A percentile compares a stretch with the other conserved stretches of the same genome.
phyloP scores from a whole-genome alignment of 495 filamentous ascomycete genomes.

The Bombardia bombarda region DNA sequence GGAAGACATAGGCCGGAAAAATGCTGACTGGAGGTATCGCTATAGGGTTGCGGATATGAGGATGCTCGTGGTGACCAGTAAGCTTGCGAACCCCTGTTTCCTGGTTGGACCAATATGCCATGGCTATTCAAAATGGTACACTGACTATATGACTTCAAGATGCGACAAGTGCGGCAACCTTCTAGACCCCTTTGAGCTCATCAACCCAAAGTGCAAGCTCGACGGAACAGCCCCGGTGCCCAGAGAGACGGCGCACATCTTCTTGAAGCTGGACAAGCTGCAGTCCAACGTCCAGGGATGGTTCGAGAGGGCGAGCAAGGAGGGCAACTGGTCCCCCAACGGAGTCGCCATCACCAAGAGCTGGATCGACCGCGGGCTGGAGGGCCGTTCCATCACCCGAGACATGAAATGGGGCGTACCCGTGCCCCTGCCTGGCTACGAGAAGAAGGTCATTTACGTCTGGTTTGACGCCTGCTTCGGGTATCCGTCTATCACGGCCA shows the following conservation, averaged over 20 bases:
- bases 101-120: no score
- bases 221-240: slow-evolving; percentile 69
- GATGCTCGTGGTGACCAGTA: slow-evolving; percentile 71
- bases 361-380: slow-evolving; percentile 76
- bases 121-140: no score
- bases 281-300: slow-evolving; percentile 66
- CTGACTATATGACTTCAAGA: no score
- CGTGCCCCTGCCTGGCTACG: slow-evolving; percentile 57
- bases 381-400: slow-evolving; percentile 77
- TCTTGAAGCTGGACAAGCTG: slow-evolving; percentile 70
- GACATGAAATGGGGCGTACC: slow-evolving; percentile 72
- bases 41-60: slow-evolving; percentile 65
- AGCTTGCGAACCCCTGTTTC: no score
- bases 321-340: slow-evolving; percentile 63
- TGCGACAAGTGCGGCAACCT: slow-evolving; percentile 77
- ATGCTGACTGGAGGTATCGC: no score
- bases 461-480: slow-evolving; percentile 98
- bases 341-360: slow-evolving; percentile 60
- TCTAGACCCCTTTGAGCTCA: slow-evolving; percentile 62
- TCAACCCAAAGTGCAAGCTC: slow-evolving; percentile 64
- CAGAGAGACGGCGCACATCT: slow-evolving; percentile 54
- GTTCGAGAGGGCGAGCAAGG: slow-evolving; percentile 41
- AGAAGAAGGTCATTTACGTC: slow-evolving; percentile 79
- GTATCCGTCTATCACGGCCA: slow-evolving; percentile 88
- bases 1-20: no score